Percentiles rank a stretch among this genome's conserved stretches.
Conservation (phyloP, 164 flowering plant species). For the Piper longum region DNA sequence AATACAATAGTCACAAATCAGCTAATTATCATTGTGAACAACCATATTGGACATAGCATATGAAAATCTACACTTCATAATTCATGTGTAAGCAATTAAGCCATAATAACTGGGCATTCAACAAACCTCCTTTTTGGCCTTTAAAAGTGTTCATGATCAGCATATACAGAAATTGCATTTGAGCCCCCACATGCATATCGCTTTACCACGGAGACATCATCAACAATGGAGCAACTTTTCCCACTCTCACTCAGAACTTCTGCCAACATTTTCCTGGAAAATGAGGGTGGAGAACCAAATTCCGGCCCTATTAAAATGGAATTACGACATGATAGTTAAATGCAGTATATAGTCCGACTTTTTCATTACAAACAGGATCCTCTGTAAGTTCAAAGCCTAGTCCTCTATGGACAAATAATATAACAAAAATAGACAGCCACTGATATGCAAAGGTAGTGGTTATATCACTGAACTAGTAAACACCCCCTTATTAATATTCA, state of each 20-base stretch:
- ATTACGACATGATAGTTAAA: neutral
- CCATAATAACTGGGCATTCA: neutral
- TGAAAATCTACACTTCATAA: neutral
- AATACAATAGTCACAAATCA: too few species aligned
- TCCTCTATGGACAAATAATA: too few species aligned
- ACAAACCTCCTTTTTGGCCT: constrained; percentile 71
- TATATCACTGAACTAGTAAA: too few species aligned
- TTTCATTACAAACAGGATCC: too few species aligned
- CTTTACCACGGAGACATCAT: constrained; percentile 67
- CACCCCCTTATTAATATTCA: too few species aligned
- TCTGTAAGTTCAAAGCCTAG: too few species aligned
- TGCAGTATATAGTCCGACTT: too few species aligned
- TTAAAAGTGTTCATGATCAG: constrained; percentile 78
- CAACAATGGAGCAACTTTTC: constrained; percentile 63
- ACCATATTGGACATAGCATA: neutral
- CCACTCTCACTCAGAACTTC: constrained; percentile 61
- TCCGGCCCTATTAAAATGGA: constrained; percentile 54
- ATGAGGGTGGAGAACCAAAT: constrained; percentile 64
- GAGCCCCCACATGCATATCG: constrained; percentile 73
- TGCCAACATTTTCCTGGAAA: constrained; percentile 60
- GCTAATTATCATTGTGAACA: too few species aligned
- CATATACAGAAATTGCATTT: constrained; percentile 65
- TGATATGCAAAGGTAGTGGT: too few species aligned
- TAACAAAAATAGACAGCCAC: too few species aligned
- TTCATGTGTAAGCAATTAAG: neutral